Evolutionary conservation across 2,329 filamentous ascomycete genomes (phyloP).

Genomic region (Microdochium trichocladiopsis): DNA sequence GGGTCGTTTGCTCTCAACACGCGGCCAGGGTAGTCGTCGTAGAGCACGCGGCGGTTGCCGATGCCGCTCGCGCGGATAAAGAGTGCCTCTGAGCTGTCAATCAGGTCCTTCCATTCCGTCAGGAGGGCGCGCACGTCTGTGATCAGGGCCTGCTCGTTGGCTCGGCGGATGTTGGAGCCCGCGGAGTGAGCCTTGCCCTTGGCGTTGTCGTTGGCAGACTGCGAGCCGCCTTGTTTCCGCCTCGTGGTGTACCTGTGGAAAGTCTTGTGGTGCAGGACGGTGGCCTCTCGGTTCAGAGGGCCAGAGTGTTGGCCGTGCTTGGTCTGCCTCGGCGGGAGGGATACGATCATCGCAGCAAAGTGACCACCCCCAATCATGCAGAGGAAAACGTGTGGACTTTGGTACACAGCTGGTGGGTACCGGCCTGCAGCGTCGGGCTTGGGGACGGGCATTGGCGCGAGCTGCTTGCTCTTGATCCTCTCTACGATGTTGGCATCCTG

Average conservation of each 20-base stretch:
- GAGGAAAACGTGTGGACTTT: constrained; percentile 82
- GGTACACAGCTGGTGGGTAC: constrained; percentile 47
- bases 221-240: constrained; percentile 90
- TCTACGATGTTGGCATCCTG: constrained; percentile 55
- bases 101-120: constrained; percentile 75
- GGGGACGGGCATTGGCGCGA: constrained; percentile 51
- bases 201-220: constrained; percentile 89
- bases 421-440: constrained; percentile 52
- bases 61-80: constrained; percentile 86
- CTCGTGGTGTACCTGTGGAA: constrained; percentile 97
- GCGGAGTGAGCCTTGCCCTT: constrained; percentile 93
- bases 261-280: constrained; percentile 89
- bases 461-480: constrained; percentile 68
- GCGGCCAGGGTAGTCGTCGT: constrained; percentile 86
- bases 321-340: constrained; percentile 70
- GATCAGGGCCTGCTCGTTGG: constrained; percentile 86
- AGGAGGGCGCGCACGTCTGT: constrained; percentile 83
- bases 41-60: constrained; percentile 80
- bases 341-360: constrained; percentile 94
- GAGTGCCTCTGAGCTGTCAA: constrained; percentile 76
- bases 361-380: constrained; percentile 99
- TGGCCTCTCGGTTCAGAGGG: constrained; percentile 74
- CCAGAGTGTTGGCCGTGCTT: constrained; percentile 56
- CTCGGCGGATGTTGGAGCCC: constrained; percentile 79
- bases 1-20: constrained; percentile 73